Base-by-base conservation (phyloP, 805 yeast genomes). In the Suhomyces sp. region DNA sequence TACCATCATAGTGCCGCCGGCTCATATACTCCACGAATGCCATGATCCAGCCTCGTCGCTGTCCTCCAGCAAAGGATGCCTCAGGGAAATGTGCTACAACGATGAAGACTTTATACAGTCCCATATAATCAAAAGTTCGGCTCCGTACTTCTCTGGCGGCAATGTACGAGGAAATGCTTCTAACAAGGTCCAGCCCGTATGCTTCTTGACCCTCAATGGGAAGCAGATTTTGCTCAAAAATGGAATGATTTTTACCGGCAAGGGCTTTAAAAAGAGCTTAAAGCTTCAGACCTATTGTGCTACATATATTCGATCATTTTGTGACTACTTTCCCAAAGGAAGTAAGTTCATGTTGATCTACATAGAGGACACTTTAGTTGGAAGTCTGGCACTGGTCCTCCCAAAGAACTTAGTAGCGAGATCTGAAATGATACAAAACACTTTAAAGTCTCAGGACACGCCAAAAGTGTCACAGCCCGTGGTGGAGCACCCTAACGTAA, bases 1-100 rank as follows among this genome's bases (percentile, higher is more conserved):
- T 62, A 74, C 83, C 2, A 62, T 88, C 12, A 62, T 88, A n/a
- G 83, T 86, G 1, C 96, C 96, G 0, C 81, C 83, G 4, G 69
- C 86, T 0, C 62, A 67, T 24, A 66, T 78, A 2, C 68, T 87
- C 12, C 64, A 67, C 37, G 63, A 67, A 20, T 57, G 58, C 45
- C 60, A 58, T 39, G 77, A 74, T 53, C 67, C 72, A 13, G 50
- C 61, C 6, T 53, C 64, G 3, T 56, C 57, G 20, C 24, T 20
- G 21, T 53, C 47, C 20, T 49, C 64, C 3, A 53, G 54, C 24
- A 65, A 75, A 8, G 49, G 64, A 1, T 61, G 75, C 2, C 74
- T 82, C 49, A 63, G 61, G 3, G 88, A 84, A 2, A 64, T 82
- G 12, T 84, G 89, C 62, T 78, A 78, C 53, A 54, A 56, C 47